These are phyloP conservation scores for Geoglossum glabrum DNA, from an alignment of 495 filamentous ascomycete genomes.

Conservation along the genomic window DNA sequence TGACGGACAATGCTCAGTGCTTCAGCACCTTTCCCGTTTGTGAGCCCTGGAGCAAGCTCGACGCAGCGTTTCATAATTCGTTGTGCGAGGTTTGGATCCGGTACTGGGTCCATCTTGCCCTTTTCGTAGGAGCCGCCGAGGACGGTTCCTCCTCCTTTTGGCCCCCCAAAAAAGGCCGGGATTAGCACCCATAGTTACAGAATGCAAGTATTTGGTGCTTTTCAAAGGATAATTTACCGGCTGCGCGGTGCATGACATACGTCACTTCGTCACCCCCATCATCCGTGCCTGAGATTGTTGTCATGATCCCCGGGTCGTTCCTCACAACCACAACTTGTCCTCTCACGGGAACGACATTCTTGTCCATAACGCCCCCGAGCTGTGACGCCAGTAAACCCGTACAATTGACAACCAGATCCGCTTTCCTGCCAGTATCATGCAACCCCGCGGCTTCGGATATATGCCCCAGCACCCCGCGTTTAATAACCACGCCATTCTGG, in stretches of 20 bases:
- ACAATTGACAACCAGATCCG: slow-evolving; percentile 67
- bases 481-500: slow-evolving; percentile 44
- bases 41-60: slow-evolving; percentile 49
- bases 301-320: slow-evolving; percentile 59
- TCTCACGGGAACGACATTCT: slow-evolving; percentile 50
- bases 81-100: slow-evolving; percentile 60
- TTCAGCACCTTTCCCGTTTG: slow-evolving; percentile 57
- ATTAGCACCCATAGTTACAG: neutral
- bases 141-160: slow-evolving; percentile 44
- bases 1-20: slow-evolving; percentile 72
- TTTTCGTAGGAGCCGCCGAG: slow-evolving; percentile 78
- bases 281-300: slow-evolving; percentile 50
- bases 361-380: slow-evolving; percentile 70
- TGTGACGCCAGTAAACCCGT: slow-evolving; percentile 55
- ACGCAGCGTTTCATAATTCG: slow-evolving; percentile 80
- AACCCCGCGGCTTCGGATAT: slow-evolving; percentile 45
- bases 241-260: slow-evolving; percentile 85
- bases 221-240: slow-evolving; percentile 18
- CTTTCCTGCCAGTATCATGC: slow-evolving; percentile 40
- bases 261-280: slow-evolving; percentile 60
- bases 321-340: slow-evolving; percentile 81
- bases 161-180: neutral
- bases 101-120: slow-evolving; percentile 65
- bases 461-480: slow-evolving; percentile 39
- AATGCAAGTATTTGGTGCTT: too few species aligned